phyloP scores from a whole-genome alignment of 1,284 basidiomycete genomes.

The Leccinum fuscescens region DNA sequence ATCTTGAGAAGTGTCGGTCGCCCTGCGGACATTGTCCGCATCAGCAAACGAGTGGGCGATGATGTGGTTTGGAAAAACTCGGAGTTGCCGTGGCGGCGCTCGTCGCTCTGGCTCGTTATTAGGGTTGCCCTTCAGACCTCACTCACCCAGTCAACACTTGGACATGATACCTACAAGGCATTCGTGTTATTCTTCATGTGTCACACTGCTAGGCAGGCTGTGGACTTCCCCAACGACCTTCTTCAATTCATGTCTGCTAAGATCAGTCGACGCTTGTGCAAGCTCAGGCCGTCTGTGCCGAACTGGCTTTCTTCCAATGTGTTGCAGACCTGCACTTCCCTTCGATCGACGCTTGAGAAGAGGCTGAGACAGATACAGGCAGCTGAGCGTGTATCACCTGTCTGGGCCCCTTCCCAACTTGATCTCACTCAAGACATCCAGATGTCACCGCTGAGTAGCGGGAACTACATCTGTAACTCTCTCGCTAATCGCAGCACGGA shows the following conservation, averaged over 20 bases:
- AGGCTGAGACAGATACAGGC: slow-evolving; percentile 17
- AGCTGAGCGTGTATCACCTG: slow-evolving; percentile 16
- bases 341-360: slow-evolving; percentile 15
- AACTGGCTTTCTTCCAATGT: slow-evolving; percentile 18
- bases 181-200: slow-evolving; percentile 23
- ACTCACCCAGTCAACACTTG: neutral
- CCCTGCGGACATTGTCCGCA: neutral
- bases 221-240: slow-evolving; percentile 32
- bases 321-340: slow-evolving; percentile 12
- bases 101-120: neutral
- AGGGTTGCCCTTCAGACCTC: neutral
- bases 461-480: neutral
- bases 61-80: neutral
- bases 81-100: neutral
- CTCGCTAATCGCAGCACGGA: neutral
- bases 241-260: slow-evolving; percentile 34
- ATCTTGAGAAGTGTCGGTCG: neutral
- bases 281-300: slow-evolving; percentile 31
- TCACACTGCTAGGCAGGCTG: slow-evolving; percentile 25
- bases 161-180: neutral
- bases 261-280: slow-evolving; percentile 36
- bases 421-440: neutral
- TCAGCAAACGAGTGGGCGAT: slow-evolving; percentile 1
- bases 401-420: slow-evolving; percentile 19
- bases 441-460: neutral